Evolutionary conservation across 2,329 filamentous ascomycete species (phyloP), one percentile per base, ranked within the genome.

Genomic region (Didymella segeticola): DNA sequence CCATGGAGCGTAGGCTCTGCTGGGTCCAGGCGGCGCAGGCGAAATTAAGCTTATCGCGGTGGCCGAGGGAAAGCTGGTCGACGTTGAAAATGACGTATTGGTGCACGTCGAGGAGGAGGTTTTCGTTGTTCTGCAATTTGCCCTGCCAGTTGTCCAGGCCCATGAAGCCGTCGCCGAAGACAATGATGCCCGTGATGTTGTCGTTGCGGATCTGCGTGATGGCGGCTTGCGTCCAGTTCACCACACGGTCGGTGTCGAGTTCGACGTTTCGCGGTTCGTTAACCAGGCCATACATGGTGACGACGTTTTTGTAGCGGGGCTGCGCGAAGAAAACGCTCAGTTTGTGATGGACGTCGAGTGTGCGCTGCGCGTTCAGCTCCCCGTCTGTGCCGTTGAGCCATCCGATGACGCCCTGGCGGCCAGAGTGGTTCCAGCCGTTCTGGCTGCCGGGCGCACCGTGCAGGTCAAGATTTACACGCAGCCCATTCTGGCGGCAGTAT

Each of bases 41-140:
- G 70, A 96, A 96, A 56, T 89, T 81, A 52, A 98, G 83, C 78
- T 97, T 97, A 62, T 88, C 83, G 49, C 87, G 82, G 78, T 98
- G 95, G 50, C 88, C 88, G 69, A 89, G 88, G 41, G 86, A 84
- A 69, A 99, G 89, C 75, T 96, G 91, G 61, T 89, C 87, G 31
- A 86, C 85, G 81, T 99, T 97, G 83, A 99, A 99, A 75, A 97
- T 97, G 69, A 96, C 91, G 75, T 99, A 99, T 75, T 98, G 93
- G 77, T 99, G 95, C 30, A 96, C 95, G 76, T 99, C 95, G n/a
- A 99, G 85, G 15, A 96, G 84, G 61, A 98, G 80, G 60, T 87
- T 84, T 39, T 88, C 81, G 69, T 89, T 83, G 19, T 83, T 81
- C 62, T 89, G 84, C 63, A 98, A 83, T 72, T 89, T 83, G 33